Conservation (phyloP, 768 basidiomycete genomes). For the Tylopilus felleus region DNA sequence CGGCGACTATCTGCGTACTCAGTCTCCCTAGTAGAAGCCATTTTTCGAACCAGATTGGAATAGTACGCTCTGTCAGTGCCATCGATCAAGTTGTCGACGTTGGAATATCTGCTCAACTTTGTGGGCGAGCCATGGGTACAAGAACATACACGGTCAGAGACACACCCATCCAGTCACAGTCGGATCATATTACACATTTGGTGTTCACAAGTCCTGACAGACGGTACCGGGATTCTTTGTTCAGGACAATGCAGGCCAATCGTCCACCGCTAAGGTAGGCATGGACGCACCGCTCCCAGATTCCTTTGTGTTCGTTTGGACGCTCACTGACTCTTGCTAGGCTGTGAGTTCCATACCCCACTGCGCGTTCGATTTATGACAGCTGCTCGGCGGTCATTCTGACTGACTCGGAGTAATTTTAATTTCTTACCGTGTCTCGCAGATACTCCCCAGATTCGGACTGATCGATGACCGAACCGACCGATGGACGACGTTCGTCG, state of each 20-base stretch:
- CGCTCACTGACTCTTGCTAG: slow-evolving; percentile 1
- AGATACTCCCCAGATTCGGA: slow-evolving; percentile 24
- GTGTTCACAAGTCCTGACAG: slow-evolving; percentile 1
- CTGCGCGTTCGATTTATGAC: neutral
- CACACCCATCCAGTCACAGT: neutral
- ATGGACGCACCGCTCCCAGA: too few species aligned
- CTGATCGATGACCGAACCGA: slow-evolving; percentile 42
- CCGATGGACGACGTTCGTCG: slow-evolving; percentile 47
- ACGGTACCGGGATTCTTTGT: slow-evolving; percentile 21
- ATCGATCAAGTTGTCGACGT: too few species aligned
- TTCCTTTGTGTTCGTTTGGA: neutral
- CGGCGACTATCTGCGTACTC: too few species aligned
- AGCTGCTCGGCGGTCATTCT: neutral
- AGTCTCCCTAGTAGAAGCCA: too few species aligned
- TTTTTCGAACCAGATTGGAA: too few species aligned
- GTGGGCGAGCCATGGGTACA: neutral
- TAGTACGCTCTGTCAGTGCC: too few species aligned
- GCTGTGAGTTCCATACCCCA: slow-evolving; percentile 8
- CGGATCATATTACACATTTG: neutral
- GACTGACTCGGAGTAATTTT: neutral
- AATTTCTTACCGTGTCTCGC: neutral
- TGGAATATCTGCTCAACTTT: too few species aligned
- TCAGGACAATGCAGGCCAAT: slow-evolving; percentile 12
- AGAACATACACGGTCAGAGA: slow-evolving; percentile 16
- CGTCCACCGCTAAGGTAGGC: slow-evolving; percentile 6